Percentiles rank a stretch among this genome's conserved stretches.
phyloP scores from a whole-genome alignment of 139 green algal genomes.

The Trebouxia sp. region DNA sequence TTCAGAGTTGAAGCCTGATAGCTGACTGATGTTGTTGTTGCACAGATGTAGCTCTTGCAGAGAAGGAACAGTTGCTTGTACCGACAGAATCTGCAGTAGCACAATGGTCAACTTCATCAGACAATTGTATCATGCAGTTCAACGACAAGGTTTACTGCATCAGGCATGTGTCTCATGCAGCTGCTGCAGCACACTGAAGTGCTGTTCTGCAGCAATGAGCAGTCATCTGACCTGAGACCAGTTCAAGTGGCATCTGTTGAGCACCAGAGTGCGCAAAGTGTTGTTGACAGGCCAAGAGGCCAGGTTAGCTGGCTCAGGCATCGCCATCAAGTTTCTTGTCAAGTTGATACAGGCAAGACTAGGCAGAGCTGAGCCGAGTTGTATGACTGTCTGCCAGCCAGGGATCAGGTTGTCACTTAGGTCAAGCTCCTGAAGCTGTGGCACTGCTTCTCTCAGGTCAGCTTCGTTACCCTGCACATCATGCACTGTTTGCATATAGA shows the following conservation, averaged over 20 bases:
- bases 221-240: slow-evolving; percentile 60
- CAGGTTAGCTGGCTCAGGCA: not conserved
- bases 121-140: not conserved
- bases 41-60: slow-evolving; percentile 72
- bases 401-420: slow-evolving; percentile 66
- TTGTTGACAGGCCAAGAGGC: slow-evolving; percentile 27
- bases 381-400: slow-evolving; percentile 49
- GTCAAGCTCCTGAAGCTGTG: slow-evolving; percentile 61
- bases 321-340: slow-evolving; percentile 53
- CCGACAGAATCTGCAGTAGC: slow-evolving; percentile 36
- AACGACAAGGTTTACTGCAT: not conserved
- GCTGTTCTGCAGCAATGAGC: not conserved
- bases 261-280: slow-evolving; percentile 61
- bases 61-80: slow-evolving; percentile 52
- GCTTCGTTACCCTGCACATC: slow-evolving; percentile 39
- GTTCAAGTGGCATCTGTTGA: slow-evolving; percentile 65
- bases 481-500: not conserved
- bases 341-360: slow-evolving; percentile 52
- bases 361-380: slow-evolving; percentile 48
- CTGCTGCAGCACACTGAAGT: not conserved
- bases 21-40: slow-evolving; percentile 56
- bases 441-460: slow-evolving; percentile 32
- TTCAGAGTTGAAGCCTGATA: slow-evolving; percentile 14
- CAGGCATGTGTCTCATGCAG: not conserved
- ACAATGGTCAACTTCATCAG: no score